phyloP scores from a whole-genome alignment of 2,329 filamentous ascomycete species.

The Colletotrichum viniferum region DNA sequence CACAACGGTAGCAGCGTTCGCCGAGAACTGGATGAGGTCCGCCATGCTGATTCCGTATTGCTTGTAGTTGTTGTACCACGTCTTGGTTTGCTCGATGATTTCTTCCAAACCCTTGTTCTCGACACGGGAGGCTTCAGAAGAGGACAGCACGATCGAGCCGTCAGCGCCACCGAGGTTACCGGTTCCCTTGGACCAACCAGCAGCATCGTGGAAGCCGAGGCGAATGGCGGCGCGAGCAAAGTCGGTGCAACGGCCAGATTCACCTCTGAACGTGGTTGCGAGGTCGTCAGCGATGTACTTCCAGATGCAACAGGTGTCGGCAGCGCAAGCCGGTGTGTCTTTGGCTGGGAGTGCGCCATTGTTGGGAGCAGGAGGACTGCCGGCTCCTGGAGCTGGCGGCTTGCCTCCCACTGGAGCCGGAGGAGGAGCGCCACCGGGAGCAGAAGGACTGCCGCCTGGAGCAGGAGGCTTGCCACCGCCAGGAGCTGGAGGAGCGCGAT shows the following conservation, averaged over 20 bases:
- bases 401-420: background rate
- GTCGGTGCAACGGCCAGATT: conserved; percentile 43
- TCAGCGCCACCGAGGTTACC: conserved; percentile 46
- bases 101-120: conserved; percentile 53
- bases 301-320: conserved; percentile 49
- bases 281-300: conserved; percentile 45
- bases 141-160: conserved; percentile 45
- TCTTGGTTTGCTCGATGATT: conserved; percentile 42
- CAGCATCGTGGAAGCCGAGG: conserved; percentile 53
- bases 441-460: background rate
- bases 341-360: conserved; percentile 18
- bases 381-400: background rate
- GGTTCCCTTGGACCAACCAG: conserved; percentile 42
- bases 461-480: background rate
- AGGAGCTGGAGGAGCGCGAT: background rate
- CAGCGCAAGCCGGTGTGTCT: conserved; percentile 31
- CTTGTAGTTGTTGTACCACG: conserved; percentile 43
- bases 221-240: conserved; percentile 48
- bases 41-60: conserved; percentile 47
- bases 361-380: background rate
- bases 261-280: conserved; percentile 35
- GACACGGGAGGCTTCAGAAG: conserved; percentile 36
- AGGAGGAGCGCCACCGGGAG: background rate
- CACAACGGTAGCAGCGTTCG: conserved; percentile 51
- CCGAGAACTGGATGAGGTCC: conserved; percentile 59